Base-by-base conservation (phyloP, 352 stramenopile species). In the Globisporangium cederbergense region DNA sequence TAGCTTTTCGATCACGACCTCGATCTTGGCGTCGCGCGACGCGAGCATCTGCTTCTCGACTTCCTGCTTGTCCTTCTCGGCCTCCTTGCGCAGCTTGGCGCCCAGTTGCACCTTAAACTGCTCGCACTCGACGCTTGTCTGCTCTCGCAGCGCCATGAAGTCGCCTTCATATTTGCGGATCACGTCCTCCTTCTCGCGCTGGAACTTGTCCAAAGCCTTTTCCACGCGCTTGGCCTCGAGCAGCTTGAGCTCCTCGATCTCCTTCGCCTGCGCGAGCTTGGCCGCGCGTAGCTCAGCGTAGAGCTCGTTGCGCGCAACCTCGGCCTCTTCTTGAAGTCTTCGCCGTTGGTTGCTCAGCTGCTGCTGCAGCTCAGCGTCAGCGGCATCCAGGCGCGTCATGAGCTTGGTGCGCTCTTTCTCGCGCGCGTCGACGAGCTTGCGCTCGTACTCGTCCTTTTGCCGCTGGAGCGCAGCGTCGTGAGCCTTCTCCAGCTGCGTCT, bases 1-100 rank as follows among this genome's bases (percentile, higher is more conserved):
- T 14, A 93, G 73, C 52, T 91, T 91, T 45, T 88, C 81, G 34
- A 93, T 91, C 64, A 93, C 82, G 42, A 93, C 57, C 58, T 92
- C 81, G 43, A 92, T 87, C 70, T 94, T 91, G 9, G 81, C 75
- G 61, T 94, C 79, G n/a, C 85, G 85, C 3, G 81, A 75, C 55
- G 70, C 65, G 51, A 91, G 69, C 85, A 91, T 88, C 46, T 91
- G 79, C 68, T 76, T 77, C 67, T 91, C 81, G 13, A 91, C 50
- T 43, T 75, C 76, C 34, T 80, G 67, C 25, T 89, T 89, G 51
- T 91, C 79, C 38, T 75, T 78, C 36, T 77, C 67, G 55, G 79
- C 73, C 54, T 93, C 82, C 20, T 76, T 66, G 0, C 82, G 80
- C 61, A 91, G 58, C 58, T 84, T 86, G 28, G 74, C 60, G 2